phyloP scores from a whole-genome alignment of 2,329 filamentous ascomycete genomes.

The Fusarium xylarioides region DNA sequence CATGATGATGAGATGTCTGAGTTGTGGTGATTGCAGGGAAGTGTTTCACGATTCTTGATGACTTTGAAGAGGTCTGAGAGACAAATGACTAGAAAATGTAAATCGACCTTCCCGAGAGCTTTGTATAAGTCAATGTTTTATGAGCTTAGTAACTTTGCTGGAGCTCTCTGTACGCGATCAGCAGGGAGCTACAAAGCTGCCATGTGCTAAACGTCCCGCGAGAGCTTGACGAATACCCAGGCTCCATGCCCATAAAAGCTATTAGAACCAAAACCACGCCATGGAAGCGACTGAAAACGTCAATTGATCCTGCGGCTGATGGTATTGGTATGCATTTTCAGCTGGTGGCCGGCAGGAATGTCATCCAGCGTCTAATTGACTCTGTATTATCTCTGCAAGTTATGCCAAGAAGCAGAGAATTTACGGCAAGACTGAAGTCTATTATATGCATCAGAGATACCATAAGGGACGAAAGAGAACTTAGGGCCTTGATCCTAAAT shows the following conservation, averaged over 20 bases:
- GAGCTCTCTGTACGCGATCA: accelerated
- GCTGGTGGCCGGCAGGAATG: not conserved
- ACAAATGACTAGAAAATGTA: not conserved
- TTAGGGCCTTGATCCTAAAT: no score
- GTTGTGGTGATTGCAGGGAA: not conserved
- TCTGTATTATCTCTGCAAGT: not conserved
- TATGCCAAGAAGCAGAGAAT: not conserved
- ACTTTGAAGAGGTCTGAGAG: not conserved
- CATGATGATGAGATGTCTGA: not conserved
- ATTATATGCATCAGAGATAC: not conserved
- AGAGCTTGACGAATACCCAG: not conserved
- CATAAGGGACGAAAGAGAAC: no score
- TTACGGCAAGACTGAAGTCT: not conserved
- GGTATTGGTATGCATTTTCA: not conserved
- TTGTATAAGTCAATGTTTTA: not conserved
- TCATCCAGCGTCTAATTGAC: not conserved
- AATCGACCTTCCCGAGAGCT: not conserved
- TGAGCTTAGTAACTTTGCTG: not conserved
- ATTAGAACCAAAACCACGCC: not conserved
- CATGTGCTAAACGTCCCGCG: not conserved
- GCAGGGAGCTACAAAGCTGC: not conserved
- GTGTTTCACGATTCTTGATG: not conserved
- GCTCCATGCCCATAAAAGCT: not conserved
- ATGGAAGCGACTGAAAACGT: not conserved
- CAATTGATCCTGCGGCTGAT: not conserved